Conservation (phyloP, 345 rosid species). For the Dipteronia dyeriana region DNA sequence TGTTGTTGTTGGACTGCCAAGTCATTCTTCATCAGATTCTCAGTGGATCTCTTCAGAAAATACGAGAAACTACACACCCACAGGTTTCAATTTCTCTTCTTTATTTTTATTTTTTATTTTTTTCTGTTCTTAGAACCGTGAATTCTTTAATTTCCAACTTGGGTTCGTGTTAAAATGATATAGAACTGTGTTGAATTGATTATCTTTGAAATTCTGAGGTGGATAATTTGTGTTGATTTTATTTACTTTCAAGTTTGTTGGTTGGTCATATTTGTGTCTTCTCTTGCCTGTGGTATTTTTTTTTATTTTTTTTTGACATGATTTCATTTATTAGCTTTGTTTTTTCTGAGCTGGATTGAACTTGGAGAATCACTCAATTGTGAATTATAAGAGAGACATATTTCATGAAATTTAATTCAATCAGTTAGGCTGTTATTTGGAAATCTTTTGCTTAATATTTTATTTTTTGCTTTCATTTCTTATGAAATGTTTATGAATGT, state of each 20-base stretch:
- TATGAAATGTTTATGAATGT: background rate
- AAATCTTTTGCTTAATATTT: background rate
- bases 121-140: background rate
- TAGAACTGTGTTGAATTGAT: slow-evolving; percentile 4
- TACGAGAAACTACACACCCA: slow-evolving; percentile 5
- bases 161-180: background rate
- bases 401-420: background rate
- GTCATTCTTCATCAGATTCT: background rate
- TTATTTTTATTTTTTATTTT: background rate
- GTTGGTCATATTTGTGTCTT: slow-evolving; percentile 2
- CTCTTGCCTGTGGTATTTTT: background rate
- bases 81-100: background rate
- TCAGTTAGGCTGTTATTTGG: background rate
- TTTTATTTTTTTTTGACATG: background rate
- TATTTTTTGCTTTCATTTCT: background rate
- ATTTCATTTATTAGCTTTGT: background rate
- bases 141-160: background rate
- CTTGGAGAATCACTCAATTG: background rate
- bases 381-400: background rate
- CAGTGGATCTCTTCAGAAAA: slow-evolving; percentile 8
- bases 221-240: background rate
- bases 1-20: background rate
- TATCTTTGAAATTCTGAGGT: background rate
- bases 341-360: background rate
- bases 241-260: slow-evolving; percentile 5